Conservation (phyloP, 2,329 filamentous ascomycete species). For the Nemania diffusa region DNA sequence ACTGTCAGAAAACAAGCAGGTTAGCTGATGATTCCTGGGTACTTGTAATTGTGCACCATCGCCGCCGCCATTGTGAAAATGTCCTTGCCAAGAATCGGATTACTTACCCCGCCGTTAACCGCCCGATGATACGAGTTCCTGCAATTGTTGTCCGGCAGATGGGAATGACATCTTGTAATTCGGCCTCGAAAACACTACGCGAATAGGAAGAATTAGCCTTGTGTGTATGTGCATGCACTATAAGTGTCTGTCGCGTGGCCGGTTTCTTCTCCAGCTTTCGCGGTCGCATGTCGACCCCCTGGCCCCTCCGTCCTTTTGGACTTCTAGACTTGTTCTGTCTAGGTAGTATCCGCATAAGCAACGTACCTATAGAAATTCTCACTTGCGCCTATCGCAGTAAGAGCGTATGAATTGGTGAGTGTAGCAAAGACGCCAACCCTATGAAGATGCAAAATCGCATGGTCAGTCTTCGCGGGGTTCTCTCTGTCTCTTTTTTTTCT, state of each 20-base stretch:
- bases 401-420: conserved; percentile 95
- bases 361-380: conserved; percentile 96
- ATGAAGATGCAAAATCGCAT: conserved; percentile 31
- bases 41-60: background rate
- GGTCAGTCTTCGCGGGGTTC: conserved; percentile 40
- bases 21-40: conserved; percentile 19
- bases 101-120: conserved; percentile 87
- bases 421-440: conserved; percentile 97
- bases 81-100: background rate
- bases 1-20: conserved; percentile 54
- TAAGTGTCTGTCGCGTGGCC: background rate
- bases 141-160: conserved; percentile 97
- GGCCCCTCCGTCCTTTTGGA: background rate
- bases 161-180: conserved; percentile 96
- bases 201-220: conserved; percentile 25
- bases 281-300: conserved; percentile 10
- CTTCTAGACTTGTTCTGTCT: background rate
- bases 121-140: conserved; percentile 93
- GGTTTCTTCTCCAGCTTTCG: background rate
- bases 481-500: conserved; percentile 4
- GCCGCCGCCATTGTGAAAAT: conserved; percentile 7
- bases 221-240: background rate
- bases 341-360: background rate
- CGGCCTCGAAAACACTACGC: conserved; percentile 89
- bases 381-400: conserved; percentile 92